Evolutionary conservation across 2,329 filamentous ascomycete species (phyloP), one percentile per base, ranked within the genome.

Genomic region (Fusarium circinatum): DNA sequence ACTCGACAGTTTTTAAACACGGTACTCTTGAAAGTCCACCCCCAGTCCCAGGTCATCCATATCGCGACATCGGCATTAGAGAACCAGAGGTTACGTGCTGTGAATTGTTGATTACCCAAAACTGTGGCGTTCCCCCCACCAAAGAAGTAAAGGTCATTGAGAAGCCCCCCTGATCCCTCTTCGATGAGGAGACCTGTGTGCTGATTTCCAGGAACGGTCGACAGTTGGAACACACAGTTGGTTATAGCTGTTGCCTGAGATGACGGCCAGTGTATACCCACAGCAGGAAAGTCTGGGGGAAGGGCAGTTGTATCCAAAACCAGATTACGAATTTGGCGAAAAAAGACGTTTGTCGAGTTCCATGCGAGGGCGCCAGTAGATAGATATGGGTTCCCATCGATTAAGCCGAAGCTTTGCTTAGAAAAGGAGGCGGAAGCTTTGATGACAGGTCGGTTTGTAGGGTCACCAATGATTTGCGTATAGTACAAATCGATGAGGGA

Each of bases 401-500:
- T 83, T 41, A 89, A 79, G 9, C 84, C 85, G 24, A 86, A 82
- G 36, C 79, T 84, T 22, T 76, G 65, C 15, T 76, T 75, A 14
- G 76, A 75, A 74, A 92, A 92, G 42, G 79, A 82, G 1, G 85
- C 68, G 2, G 85, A 82, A 6, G 89, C 89, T 75, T 88, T 87
- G 61, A 92, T 85, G 7, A 86, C 85, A 11, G 92, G 84, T 64
- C 88, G 85, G 70, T 87, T 81, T 26, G 84, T 86, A 15, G 92
- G 89, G 80, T 95, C 92, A 45, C 93, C 93, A 36, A 95, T 87
- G 70, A 96, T 86, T 80, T 94, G 92, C 3, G 93, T 95, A 80
- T 94, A 94, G 84, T 95, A 96, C 82, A 91, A 91, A 79, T 93
- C 90, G 47, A 93, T 83, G 68, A 96, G 90, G 11, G 93, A 92